Conservation (phyloP, 345 rosid genomes). For the Barbarea vulgaris region DNA sequence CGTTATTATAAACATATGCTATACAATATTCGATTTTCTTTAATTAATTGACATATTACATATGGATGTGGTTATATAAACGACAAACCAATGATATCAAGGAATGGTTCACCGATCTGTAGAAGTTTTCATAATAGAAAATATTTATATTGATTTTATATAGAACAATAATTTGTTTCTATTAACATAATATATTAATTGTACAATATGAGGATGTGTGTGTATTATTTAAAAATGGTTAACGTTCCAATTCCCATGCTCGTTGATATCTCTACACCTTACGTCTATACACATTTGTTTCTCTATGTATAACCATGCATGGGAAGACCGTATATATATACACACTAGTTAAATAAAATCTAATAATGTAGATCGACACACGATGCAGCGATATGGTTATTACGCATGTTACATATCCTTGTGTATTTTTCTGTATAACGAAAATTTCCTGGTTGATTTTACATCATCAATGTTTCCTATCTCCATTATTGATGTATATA, state of each 20-base stretch:
- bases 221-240: not conserved
- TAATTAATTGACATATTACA: not conserved
- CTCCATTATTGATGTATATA: not conserved
- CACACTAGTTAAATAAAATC: constrained; percentile 1
- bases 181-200: constrained; percentile 1
- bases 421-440: not conserved
- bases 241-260: constrained; percentile 35
- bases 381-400: constrained; percentile 20
- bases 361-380: constrained; percentile 30
- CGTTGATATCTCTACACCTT: constrained; percentile 13
- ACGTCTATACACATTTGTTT: not conserved
- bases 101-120: constrained; percentile 21
- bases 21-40: not conserved
- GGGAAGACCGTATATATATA: not conserved
- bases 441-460: not conserved
- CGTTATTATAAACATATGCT: not conserved
- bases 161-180: constrained; percentile 2
- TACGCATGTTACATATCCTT: constrained; percentile 24
- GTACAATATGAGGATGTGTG: constrained; percentile 4
- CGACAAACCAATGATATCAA: constrained; percentile 16
- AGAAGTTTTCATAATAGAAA: not conserved
- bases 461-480: not conserved
- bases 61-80: constrained; percentile 14
- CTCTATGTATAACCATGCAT: constrained; percentile 26
- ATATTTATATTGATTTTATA: not conserved